Evolutionary conservation across 2,329 filamentous ascomycete genomes (phyloP).

Genomic region (Aspergillus cejpii): DNA sequence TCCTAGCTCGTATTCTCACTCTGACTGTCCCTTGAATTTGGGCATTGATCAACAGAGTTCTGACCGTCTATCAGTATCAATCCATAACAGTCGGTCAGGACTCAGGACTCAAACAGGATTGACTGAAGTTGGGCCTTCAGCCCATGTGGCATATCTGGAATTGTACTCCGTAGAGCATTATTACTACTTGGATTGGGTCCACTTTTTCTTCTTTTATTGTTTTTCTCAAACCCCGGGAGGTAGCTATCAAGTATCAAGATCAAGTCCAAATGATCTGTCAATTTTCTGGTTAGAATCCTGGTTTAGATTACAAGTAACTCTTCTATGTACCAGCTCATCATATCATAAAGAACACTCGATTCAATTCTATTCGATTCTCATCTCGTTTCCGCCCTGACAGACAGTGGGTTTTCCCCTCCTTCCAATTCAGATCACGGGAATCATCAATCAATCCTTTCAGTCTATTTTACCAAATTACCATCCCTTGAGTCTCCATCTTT

Average conservation of each 20-base stretch:
- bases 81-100: conserved; percentile 1
- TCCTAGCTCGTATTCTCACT: too few species aligned
- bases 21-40: conserved; percentile 9
- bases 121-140: too few species aligned
- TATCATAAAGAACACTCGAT: too few species aligned
- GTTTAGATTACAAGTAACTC: conserved; percentile 5
- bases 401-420: background rate
- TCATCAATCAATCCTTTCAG: conserved; percentile 4
- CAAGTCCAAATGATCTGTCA: background rate
- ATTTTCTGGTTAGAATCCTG: conserved; percentile 7
- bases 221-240: background rate
- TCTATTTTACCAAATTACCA: conserved; percentile 5
- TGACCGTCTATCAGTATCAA: background rate
- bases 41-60: conserved; percentile 11
- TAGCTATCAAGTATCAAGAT: background rate
- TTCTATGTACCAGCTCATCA: background rate
- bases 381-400: background rate
- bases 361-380: too few species aligned
- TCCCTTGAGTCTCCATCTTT: conserved; percentile 4
- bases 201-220: background rate
- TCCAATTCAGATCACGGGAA: conserved; percentile 1
- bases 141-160: conserved; percentile 12
- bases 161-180: too few species aligned
- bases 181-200: conserved; percentile 1
- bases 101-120: too few species aligned